Percentiles rank a stretch among this genome's conserved stretches.
Conservation (phyloP, 805 yeast genomes). For the Metschnikowia orientalis region DNA sequence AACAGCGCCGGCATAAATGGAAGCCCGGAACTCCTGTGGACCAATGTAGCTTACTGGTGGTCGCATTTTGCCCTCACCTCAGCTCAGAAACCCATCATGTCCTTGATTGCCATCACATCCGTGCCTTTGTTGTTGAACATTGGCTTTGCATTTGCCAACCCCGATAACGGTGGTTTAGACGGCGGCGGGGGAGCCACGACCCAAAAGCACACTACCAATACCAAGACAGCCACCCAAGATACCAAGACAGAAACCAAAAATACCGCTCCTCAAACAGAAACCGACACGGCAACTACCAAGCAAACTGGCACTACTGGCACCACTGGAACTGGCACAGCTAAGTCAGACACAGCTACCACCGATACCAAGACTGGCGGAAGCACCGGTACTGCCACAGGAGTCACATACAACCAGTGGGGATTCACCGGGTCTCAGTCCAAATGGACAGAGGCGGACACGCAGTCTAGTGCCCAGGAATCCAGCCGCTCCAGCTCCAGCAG, state of each 20-base stretch:
- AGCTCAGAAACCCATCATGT: conserved; percentile 6
- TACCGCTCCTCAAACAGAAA: too few relatives aligned
- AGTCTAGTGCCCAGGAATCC: not conserved
- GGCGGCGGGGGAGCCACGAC: conserved; percentile 3
- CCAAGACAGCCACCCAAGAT: conserved; percentile 1
- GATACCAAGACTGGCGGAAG: conserved; percentile 12
- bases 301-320: conserved; percentile 4
- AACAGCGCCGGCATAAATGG: not conserved
- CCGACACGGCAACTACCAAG: conserved; percentile 5
- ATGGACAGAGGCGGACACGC: conserved; percentile 25
- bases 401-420: conserved; percentile 38
- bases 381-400: conserved; percentile 6
- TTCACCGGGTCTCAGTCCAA: conserved; percentile 37
- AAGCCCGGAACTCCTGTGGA: too few relatives aligned
- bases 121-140: conserved; percentile 10
- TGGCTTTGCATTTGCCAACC: conserved; percentile 14
- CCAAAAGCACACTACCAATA: not conserved
- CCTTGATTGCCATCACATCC: conserved; percentile 10
- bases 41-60: too few relatives aligned
- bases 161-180: conserved; percentile 15
- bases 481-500: conserved; percentile 9
- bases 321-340: not conserved
- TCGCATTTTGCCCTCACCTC: not conserved
- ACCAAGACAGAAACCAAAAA: conserved; percentile 4
- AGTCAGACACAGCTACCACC: not conserved